phyloP scores from a whole-genome alignment of 2,329 filamentous ascomycete genomes.

The Seiridium unicorne region DNA sequence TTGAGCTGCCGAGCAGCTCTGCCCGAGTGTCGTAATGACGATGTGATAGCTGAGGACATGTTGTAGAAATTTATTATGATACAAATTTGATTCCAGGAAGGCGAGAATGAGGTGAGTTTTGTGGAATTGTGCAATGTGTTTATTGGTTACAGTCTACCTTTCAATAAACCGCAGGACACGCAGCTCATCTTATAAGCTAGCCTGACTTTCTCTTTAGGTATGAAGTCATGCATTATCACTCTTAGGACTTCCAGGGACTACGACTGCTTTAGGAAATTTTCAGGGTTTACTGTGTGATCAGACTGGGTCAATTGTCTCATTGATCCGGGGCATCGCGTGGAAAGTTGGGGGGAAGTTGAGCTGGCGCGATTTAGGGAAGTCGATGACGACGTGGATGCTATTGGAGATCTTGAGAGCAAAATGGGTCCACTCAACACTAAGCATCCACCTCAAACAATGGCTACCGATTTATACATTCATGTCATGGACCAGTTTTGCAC shows the following conservation, averaged over 20 bases:
- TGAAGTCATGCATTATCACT: conserved; percentile 3
- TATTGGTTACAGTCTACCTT: neutral
- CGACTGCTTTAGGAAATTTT: neutral
- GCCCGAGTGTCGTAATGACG: neutral
- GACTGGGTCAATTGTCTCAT: neutral
- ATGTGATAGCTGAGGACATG: conserved; percentile 2
- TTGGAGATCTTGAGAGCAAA: conserved; percentile 1
- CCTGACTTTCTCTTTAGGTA: neutral
- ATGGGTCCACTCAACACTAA: too few species aligned
- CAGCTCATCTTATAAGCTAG: neutral
- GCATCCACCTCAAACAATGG: too few species aligned
- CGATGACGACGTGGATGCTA: conserved; percentile 10
- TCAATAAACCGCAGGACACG: neutral
- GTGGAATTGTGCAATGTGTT: too few species aligned
- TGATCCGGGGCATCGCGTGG: neutral
- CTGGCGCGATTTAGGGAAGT: conserved; percentile 7
- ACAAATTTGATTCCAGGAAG: neutral
- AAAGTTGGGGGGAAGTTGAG: neutral
- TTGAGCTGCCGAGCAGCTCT: neutral
- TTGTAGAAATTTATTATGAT: neutral
- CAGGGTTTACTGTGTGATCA: neutral
- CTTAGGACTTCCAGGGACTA: neutral
- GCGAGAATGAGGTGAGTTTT: too few species aligned
- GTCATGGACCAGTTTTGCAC: too few species aligned
- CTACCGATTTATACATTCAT: too few species aligned